Evolutionary conservation across 139 green algal species (phyloP), one percentile per base, ranked within the genome.

Genomic region (Tetradesmus obliquus): DNA sequence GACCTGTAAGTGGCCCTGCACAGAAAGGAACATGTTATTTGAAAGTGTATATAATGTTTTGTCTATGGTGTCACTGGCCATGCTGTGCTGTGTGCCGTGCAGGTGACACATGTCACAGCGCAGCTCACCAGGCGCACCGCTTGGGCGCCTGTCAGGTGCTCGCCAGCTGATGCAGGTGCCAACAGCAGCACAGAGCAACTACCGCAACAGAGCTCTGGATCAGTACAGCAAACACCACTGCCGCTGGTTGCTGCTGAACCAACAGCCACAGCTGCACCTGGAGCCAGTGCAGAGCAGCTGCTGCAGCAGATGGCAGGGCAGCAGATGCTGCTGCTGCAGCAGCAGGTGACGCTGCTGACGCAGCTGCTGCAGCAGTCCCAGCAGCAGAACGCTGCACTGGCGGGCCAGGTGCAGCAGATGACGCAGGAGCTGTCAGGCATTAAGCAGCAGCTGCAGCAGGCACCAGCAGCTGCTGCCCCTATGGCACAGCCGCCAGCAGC

Each of bases 241-340:
- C 81, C 53, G 32, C 81, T 55, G 55, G 45, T 1, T 8, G 13
- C 81, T 17, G 8, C 81, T 13, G 9, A 32, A 19, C 51, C 45
- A 58, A 17, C 24, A 19, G 7, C 32, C 32, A 45, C 0, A 10
- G 81, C 51, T 32, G 81, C 51, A 32, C 13, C 81, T 9, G 81
- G 53, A 6, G 7, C 55, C 12, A 62, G 45, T 15, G 45, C 81
- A 32, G 81, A 86, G 81, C 81, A 86, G 81, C 45, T 86, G 53
- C 81, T 86, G 81, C 45, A 86, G 32, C 81, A 86, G 81, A 69
- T 86, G 55, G 55, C n/a, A 51, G 19, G 8, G 9, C 83, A 88
- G 83, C 83, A 88, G 83, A 72, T 88, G 83, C n/a, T 51, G 54
- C 83, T 88, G 8, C 54, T 88, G 83, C 83, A 79, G 83, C 83